These are phyloP conservation scores for Acrodontium crateriforme DNA, from an alignment of 2,329 filamentous ascomycete genomes.

Conservation along the genomic window DNA sequence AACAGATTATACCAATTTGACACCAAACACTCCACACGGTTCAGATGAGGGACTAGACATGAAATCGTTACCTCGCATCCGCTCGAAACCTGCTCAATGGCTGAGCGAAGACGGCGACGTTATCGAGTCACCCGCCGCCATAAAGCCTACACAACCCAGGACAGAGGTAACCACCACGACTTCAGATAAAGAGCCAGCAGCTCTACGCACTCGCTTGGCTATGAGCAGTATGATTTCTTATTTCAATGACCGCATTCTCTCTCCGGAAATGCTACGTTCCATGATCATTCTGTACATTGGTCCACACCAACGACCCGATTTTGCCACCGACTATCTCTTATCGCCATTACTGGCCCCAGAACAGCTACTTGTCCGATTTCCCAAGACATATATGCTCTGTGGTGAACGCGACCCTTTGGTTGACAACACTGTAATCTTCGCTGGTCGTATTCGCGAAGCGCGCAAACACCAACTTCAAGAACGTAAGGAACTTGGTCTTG, in stretches of 20 bases:
- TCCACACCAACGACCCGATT: slow-evolving; percentile 83
- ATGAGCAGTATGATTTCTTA: slow-evolving; percentile 97
- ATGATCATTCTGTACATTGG: slow-evolving; percentile 99
- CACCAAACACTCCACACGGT: slow-evolving; percentile 64
- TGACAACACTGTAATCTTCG: slow-evolving; percentile 94
- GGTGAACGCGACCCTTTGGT: slow-evolving; percentile 91
- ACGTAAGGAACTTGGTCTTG: slow-evolving; percentile 41
- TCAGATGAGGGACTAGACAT: slow-evolving; percentile 46
- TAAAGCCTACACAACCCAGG: neutral
- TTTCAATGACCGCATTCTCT: slow-evolving; percentile 88
- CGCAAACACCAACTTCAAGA: slow-evolving; percentile 46
- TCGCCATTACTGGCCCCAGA: slow-evolving; percentile 86
- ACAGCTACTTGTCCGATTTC: slow-evolving; percentile 67
- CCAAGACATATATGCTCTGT: slow-evolving; percentile 86
- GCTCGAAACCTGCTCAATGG: slow-evolving; percentile 2
- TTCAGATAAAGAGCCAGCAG: slow-evolving; percentile 25
- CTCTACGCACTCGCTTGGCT: slow-evolving; percentile 70
- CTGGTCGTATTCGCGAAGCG: slow-evolving; percentile 70
- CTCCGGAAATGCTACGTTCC: slow-evolving; percentile 95
- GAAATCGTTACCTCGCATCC: slow-evolving; percentile 3
- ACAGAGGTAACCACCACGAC: neutral
- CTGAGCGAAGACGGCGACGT: slow-evolving; percentile 1
- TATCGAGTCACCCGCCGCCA: slow-evolving; percentile 1
- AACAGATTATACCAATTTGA: slow-evolving; percentile 73
- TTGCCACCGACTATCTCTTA: slow-evolving; percentile 78